Conservation (phyloP, 2,329 filamentous ascomycete species). For the Monosporascus sp. region DNA sequence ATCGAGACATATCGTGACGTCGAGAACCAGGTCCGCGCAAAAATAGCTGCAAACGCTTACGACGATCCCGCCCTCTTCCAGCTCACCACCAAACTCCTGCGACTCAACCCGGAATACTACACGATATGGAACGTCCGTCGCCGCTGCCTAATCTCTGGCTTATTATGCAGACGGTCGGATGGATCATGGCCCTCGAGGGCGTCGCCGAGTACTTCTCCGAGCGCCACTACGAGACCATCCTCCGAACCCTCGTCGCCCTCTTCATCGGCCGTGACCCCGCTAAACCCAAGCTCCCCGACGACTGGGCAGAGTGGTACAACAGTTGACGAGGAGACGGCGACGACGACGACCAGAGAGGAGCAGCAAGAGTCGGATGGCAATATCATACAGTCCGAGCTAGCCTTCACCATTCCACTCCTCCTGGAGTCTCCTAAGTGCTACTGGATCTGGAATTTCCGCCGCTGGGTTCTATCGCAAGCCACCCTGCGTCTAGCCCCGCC, state of each 20-base stretch:
- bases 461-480: constrained; percentile 75
- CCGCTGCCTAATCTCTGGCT: constrained; percentile 56
- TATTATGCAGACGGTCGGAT: constrained; percentile 44
- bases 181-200: constrained; percentile 47
- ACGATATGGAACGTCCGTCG: constrained; percentile 88
- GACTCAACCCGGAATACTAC: constrained; percentile 82
- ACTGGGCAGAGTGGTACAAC: constrained; percentile 48
- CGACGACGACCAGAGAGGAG: too few relatives aligned
- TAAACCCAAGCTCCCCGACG: constrained; percentile 42
- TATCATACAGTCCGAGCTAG: constrained; percentile 66
- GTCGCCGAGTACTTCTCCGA: constrained; percentile 49
- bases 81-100: constrained; percentile 66
- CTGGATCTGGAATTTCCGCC: constrained; percentile 97
- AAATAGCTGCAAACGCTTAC: constrained; percentile 42
- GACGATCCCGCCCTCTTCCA: constrained; percentile 54
- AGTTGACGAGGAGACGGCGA: constrained; percentile 27
- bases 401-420: constrained; percentile 78
- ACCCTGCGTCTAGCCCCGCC: constrained; percentile 54
- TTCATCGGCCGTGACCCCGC: constrained; percentile 47
- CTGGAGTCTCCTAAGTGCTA: constrained; percentile 92
- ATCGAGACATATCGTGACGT: constrained; percentile 71
- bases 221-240: constrained; percentile 55
- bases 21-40: constrained; percentile 60
- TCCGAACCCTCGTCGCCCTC: constrained; percentile 53
- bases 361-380: constrained; percentile 30